A percentile compares a stretch with the other conserved stretches of the same genome.
phyloP scores from a whole-genome alignment of 1,284 basidiomycete genomes.

The Trametes versicolor region DNA sequence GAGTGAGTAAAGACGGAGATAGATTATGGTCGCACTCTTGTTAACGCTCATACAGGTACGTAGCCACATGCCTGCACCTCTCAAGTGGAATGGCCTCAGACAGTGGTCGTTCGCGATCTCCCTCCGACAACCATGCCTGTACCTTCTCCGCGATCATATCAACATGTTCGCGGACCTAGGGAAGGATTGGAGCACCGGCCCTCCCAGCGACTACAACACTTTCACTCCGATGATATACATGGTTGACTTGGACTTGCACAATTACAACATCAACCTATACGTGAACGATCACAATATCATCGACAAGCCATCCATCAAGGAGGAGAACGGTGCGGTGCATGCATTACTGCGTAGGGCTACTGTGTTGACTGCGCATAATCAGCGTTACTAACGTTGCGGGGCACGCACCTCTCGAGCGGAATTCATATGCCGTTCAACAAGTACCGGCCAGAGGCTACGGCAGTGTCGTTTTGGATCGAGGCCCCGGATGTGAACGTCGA shows the following conservation, averaged over 20 bases:
- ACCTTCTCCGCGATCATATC: constrained; percentile 89
- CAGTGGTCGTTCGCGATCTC: constrained; percentile 81
- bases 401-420: constrained; percentile 61
- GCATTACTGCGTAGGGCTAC: too few relatives aligned
- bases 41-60: constrained; percentile 55
- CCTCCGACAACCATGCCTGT: constrained; percentile 77
- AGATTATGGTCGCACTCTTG: not conserved
- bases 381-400: constrained; percentile 81
- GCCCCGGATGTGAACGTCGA: constrained; percentile 65
- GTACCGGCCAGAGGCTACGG: constrained; percentile 78
- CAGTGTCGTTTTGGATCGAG: constrained; percentile 73
- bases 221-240: constrained; percentile 87
- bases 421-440: constrained; percentile 73
- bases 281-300: constrained; percentile 97
- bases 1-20: constrained; percentile 54
- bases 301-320: constrained; percentile 80
- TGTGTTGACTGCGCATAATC: constrained; percentile 10
- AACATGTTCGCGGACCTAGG: constrained; percentile 91
- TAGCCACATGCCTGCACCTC: constrained; percentile 70
- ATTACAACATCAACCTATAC: constrained; percentile 84
- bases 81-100: constrained; percentile 76
- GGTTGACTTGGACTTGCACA: constrained; percentile 75
- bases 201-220: constrained; percentile 78
- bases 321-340: constrained; percentile 77
- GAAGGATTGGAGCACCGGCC: constrained; percentile 89